These are phyloP conservation scores for Entrophospora sp. DNA, from an alignment of 192 early-diverging fungal genomes.

Conservation along the genomic window DNA sequence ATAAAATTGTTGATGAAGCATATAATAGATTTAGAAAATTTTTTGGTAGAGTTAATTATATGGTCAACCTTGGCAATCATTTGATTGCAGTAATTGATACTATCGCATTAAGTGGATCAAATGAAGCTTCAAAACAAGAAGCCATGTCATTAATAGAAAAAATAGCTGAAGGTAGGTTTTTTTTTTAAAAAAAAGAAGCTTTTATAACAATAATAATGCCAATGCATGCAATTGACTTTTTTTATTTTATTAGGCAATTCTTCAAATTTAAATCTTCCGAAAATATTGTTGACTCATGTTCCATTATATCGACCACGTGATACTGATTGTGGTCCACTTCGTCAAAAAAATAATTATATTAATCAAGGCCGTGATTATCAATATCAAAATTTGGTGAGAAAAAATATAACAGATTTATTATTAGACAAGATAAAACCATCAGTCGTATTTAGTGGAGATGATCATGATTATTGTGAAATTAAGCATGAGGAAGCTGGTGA, in stretches of 20 bases:
- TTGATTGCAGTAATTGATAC: constrained; percentile 70
- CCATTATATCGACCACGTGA: constrained; percentile 64
- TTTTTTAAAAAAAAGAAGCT: not conserved
- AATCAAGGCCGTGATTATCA: constrained; percentile 67
- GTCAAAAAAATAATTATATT: constrained; percentile 42
- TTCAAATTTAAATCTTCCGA: constrained; percentile 22
- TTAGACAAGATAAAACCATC: constrained; percentile 51
- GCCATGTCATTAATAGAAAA: constrained; percentile 42
- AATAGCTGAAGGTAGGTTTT: constrained; percentile 30
- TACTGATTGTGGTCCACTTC: constrained; percentile 58
- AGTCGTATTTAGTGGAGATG: constrained; percentile 81
- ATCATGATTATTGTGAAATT: constrained; percentile 85
- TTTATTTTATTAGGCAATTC: not conserved
- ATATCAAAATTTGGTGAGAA: constrained; percentile 76
- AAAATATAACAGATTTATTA: constrained; percentile 47
- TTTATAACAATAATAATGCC: not conserved
- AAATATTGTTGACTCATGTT: constrained; percentile 80
- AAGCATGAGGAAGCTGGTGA: constrained; percentile 27
- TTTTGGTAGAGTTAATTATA: constrained; percentile 51
- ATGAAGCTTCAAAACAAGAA: constrained; percentile 34
- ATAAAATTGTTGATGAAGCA: constrained; percentile 35
- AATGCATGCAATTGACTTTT: not conserved
- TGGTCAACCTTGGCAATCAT: constrained; percentile 47
- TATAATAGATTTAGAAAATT: constrained; percentile 37
- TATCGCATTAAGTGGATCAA: constrained; percentile 47